These are phyloP conservation scores for Euphorbia corollata DNA, from an alignment of 441 rosid genomes.

Conservation along the genomic window DNA sequence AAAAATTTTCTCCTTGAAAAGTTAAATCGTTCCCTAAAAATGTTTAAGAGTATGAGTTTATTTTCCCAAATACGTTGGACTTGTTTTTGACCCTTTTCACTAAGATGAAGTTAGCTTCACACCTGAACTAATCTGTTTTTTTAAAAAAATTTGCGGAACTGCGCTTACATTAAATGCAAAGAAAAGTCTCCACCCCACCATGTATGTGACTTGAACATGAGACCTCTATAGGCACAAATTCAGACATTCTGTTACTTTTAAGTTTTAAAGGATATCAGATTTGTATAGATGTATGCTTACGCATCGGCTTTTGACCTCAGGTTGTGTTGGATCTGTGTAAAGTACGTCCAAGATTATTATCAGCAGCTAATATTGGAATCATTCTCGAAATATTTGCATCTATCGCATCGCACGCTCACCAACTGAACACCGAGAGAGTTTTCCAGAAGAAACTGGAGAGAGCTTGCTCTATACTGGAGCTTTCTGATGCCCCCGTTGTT, in stretches of 20 bases:
- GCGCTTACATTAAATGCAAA: too few species aligned
- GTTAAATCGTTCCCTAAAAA: neutral
- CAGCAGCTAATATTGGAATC: conserved; percentile 37
- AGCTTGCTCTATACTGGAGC: conserved; percentile 64
- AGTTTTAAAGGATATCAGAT: conserved; percentile 1
- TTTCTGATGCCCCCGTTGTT: conserved; percentile 74
- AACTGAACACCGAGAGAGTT: conserved; percentile 44
- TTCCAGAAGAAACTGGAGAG: conserved; percentile 65
- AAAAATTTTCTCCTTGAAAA: neutral
- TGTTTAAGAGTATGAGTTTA: neutral
- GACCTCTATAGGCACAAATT: too few species aligned
- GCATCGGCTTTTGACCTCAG: conserved; percentile 33
- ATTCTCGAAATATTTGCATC: conserved; percentile 52
- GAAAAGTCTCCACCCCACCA: too few species aligned
- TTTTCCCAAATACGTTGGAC: neutral
- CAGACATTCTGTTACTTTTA: too few species aligned
- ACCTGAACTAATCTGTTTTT: neutral
- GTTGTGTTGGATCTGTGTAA: conserved; percentile 63
- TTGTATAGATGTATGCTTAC: neutral
- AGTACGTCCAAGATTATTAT: conserved; percentile 40
- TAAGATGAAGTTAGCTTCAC: neutral
- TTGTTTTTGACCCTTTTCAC: neutral
- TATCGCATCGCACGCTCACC: conserved; percentile 63
- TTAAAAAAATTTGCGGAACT: too few species aligned
- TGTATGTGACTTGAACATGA: too few species aligned